Evolutionary conservation across 495 filamentous ascomycete species (phyloP).

Genomic region (Aspergillus incahuasiensis): DNA sequence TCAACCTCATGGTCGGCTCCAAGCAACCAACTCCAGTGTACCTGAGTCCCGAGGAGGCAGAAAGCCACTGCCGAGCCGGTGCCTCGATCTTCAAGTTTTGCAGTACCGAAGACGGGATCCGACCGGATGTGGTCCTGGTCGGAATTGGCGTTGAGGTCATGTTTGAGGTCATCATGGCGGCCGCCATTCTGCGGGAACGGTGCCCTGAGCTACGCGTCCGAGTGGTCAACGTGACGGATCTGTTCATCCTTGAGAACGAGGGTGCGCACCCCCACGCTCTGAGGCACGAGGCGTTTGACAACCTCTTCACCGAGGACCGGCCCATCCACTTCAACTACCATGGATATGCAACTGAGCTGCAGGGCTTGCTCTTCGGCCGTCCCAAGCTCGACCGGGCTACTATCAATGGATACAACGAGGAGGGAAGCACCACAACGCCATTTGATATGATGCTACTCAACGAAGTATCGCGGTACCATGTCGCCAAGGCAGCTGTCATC

Average conservation of each 20-base stretch:
- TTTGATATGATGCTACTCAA: slow-evolving; percentile 75
- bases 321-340: slow-evolving; percentile 70
- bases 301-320: slow-evolving; percentile 57
- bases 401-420: slow-evolving; percentile 63
- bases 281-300: slow-evolving; percentile 46
- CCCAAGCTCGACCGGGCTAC: slow-evolving; percentile 45
- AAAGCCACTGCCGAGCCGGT: slow-evolving; percentile 59
- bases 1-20: slow-evolving; percentile 70
- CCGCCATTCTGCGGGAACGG: slow-evolving; percentile 50
- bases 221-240: slow-evolving; percentile 69
- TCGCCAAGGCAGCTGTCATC: slow-evolving; percentile 53
- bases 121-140: slow-evolving; percentile 65
- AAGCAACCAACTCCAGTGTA: slow-evolving; percentile 69
- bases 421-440: slow-evolving; percentile 68
- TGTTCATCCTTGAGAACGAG: slow-evolving; percentile 61
- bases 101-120: slow-evolving; percentile 50
- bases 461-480: slow-evolving; percentile 56
- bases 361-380: slow-evolving; percentile 61
- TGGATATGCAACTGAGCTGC: slow-evolving; percentile 59
- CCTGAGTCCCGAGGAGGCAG: slow-evolving; percentile 61
- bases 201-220: slow-evolving; percentile 54
- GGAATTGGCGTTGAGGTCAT: slow-evolving; percentile 69
- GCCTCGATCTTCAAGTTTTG: slow-evolving; percentile 65
- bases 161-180: slow-evolving; percentile 65
- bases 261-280: slow-evolving; percentile 61